Base-by-base conservation (phyloP, 2,329 filamentous ascomycete species). In the Diaporthe ilicicola region DNA sequence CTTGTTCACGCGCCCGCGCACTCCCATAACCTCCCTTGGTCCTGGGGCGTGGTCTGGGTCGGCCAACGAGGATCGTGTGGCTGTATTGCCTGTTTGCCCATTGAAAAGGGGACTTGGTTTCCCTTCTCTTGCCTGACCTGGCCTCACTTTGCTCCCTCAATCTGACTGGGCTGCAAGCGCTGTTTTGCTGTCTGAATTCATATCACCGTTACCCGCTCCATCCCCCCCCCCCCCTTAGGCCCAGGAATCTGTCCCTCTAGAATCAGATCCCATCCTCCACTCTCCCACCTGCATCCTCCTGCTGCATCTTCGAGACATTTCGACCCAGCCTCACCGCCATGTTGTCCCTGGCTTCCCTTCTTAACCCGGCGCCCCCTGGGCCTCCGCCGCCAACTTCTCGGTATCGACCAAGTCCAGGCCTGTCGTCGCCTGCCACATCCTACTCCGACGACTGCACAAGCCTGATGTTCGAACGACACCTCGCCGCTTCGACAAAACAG, bases 261-360 rank as follows among this genome's bases (percentile, higher is more conserved):
- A 74, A 74, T 72, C 69, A 65, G 71, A 73, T 61, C 72, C 71
- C 72, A 74, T 75, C 79, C 75, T 79, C 76, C 76, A 75, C 77
- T 72, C 69, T 76, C 79, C 79, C 69, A 77, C 72, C 72, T 71
- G 71, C 68, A 70, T 81, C 78, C 84, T 85, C 73, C 83, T 78
- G 74, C 84, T 80, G 79, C 84, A 85, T 78, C 85, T 87, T 79
- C 78, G 73, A 82, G 79, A 81, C 80, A 82, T 77, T 72, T 74
- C 74, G 78, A 78, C 74, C 70, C 71, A 69, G 72, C 74, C 72
- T 77, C 79, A 79, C 78, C 77, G 79, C 76, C 77, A 93, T 93
- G 91, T 80, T 91, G 72, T 89, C 91, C 59, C 85, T 93, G 74
- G 84, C 88, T 46, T 90, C 89, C 74, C 85, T 93, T 76, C 87